These are phyloP conservation scores for Salvia rosmarinus DNA, from an alignment of 257 asterid genomes.

Conservation along the genomic window DNA sequence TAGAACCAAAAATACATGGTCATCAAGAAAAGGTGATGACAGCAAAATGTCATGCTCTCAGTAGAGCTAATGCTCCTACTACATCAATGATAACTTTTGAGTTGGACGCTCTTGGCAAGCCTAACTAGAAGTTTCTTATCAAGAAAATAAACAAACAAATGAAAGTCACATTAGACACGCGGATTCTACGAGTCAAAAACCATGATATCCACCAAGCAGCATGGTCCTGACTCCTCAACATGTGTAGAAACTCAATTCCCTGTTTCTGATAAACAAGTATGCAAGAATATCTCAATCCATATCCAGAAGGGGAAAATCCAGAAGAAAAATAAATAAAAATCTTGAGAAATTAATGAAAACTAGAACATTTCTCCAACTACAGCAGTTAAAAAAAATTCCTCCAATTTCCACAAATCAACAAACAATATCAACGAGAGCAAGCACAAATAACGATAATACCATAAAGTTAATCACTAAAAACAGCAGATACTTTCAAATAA, in stretches of 20 bases:
- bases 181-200: not conserved
- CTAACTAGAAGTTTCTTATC: not conserved
- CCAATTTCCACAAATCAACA: not conserved
- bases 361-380: not conserved
- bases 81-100: not conserved
- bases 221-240: not conserved
- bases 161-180: not conserved
- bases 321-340: not conserved
- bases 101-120: not conserved
- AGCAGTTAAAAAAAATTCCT: not conserved
- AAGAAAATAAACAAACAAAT: not conserved
- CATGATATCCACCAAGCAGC: not conserved
- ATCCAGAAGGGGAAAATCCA: not conserved
- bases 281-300: not conserved
- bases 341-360: not conserved
- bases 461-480: slow-evolving; percentile 25
- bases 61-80: not conserved
- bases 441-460: not conserved
- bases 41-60: not conserved
- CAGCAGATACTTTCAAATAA: slow-evolving; percentile 17
- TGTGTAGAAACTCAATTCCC: not conserved
- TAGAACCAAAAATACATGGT: not conserved
- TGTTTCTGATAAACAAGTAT: not conserved
- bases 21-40: not conserved
- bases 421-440: not conserved